Evolutionary conservation across 768 basidiomycete genomes (phyloP).

Genomic region (Tricholoma sp.): DNA sequence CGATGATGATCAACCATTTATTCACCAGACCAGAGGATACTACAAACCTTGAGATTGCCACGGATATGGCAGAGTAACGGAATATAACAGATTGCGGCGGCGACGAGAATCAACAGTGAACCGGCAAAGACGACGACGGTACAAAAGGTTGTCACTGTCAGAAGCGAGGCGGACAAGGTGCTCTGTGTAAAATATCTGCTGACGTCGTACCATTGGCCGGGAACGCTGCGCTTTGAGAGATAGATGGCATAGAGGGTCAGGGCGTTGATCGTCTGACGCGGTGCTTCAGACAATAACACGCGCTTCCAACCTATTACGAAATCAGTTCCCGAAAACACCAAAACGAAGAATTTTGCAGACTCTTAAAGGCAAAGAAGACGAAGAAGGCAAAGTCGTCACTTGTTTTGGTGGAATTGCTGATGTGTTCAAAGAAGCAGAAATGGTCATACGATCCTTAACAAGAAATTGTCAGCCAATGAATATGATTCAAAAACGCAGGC

Average conservation of each 20-base stretch:
- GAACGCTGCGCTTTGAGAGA: slow-evolving; percentile 32
- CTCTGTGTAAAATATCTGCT: slow-evolving; percentile 78
- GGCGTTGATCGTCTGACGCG: slow-evolving; percentile 97
- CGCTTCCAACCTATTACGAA: slow-evolving; percentile 70
- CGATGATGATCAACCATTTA: slow-evolving; percentile 1
- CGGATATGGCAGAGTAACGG: slow-evolving; percentile 95
- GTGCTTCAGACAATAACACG: slow-evolving; percentile 87
- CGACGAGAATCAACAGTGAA: slow-evolving; percentile 73
- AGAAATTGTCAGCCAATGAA: slow-evolving; percentile 3
- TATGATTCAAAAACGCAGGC: slow-evolving; percentile 23
- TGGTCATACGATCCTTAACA: slow-evolving; percentile 85
- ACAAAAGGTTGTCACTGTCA: slow-evolving; percentile 87
- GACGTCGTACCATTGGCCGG: slow-evolving; percentile 59
- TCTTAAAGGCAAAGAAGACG: slow-evolving; percentile 99
- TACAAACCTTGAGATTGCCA: slow-evolving; percentile 85
- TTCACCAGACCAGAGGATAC: background rate
- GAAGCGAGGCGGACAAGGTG: slow-evolving; percentile 70
- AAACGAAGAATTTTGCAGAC: slow-evolving; percentile 37
- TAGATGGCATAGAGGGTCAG: slow-evolving; percentile 92
- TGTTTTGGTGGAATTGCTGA: slow-evolving; percentile 90
- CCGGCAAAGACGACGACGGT: slow-evolving; percentile 86
- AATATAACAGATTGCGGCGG: slow-evolving; percentile 85
- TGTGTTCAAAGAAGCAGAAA: slow-evolving; percentile 98
- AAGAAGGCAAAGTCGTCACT: slow-evolving; percentile 99
- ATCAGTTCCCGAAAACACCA: background rate